These are phyloP conservation scores for Dalbergia cochinchinensis DNA, from an alignment of 306 rosid species.

Conservation along the genomic window DNA sequence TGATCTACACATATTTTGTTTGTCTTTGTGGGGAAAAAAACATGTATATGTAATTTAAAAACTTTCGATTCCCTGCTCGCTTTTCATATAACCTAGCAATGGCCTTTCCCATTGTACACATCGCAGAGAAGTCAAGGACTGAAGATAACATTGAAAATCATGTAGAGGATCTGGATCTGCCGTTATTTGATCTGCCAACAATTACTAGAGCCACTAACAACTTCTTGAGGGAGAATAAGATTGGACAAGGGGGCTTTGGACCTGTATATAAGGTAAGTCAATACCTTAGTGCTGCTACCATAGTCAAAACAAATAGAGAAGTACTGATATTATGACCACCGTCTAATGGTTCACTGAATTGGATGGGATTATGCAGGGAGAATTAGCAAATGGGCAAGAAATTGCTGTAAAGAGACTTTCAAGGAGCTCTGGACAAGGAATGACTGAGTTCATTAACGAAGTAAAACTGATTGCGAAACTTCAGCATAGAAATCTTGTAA, in stretches of 20 bases:
- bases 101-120: background rate
- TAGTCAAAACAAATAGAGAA: background rate
- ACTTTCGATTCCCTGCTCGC: too few species aligned
- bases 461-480: constrained; percentile 50
- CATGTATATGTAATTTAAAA: too few species aligned
- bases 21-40: too few species aligned
- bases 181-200: constrained; percentile 1
- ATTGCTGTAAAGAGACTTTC: constrained; percentile 56
- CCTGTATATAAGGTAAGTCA: constrained; percentile 50
- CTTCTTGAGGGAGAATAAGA: constrained; percentile 11
- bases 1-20: too few species aligned
- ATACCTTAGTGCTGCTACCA: background rate
- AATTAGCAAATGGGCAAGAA: constrained; percentile 36
- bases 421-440: constrained; percentile 42
- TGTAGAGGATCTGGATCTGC: constrained; percentile 49
- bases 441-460: constrained; percentile 45
- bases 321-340: background rate
- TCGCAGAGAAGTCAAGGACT: background rate
- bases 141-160: constrained; percentile 8
- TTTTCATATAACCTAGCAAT: background rate
- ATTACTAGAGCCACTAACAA: constrained; percentile 18
- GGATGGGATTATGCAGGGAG: constrained; percentile 36
- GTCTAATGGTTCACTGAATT: background rate
- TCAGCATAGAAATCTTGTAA: constrained; percentile 58
- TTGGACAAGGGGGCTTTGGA: constrained; percentile 48